These are phyloP conservation scores for Hypoxylon sp. DNA, from an alignment of 2,329 filamentous ascomycete genomes.

Conservation along the genomic window DNA sequence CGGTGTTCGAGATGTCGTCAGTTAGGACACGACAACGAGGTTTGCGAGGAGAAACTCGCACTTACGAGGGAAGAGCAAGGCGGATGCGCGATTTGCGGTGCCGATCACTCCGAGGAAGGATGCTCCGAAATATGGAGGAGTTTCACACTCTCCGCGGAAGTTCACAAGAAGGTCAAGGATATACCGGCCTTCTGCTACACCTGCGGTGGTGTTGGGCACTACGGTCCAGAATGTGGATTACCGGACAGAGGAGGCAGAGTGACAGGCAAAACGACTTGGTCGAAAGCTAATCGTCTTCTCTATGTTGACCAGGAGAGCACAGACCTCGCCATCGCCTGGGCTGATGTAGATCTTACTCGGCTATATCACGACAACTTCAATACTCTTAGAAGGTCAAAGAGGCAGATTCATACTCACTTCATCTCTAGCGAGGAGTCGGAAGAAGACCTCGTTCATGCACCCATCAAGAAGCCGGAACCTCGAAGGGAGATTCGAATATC, in stretches of 20 bases:
- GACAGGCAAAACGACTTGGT: conserved; percentile 65
- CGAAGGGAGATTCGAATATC: conserved; percentile 51
- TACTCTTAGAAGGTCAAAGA: conserved; percentile 49
- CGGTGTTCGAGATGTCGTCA: conserved; percentile 74
- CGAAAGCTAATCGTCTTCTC: conserved; percentile 61
- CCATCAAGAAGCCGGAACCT: conserved; percentile 42
- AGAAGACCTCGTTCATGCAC: conserved; percentile 52
- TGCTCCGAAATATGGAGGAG: conserved; percentile 75
- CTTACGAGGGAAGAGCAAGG: conserved; percentile 67
- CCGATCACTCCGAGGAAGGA: conserved; percentile 70
- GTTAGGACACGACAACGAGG: conserved; percentile 67
- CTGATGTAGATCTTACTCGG: conserved; percentile 28
- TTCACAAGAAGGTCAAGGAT: conserved; percentile 62
- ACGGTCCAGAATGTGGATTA: conserved; percentile 68
- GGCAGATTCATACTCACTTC: conserved; percentile 52
- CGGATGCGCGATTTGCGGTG: conserved; percentile 73
- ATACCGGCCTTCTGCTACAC: conserved; percentile 69
- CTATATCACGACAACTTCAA: conserved; percentile 44
- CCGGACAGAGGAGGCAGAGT: conserved; percentile 45
- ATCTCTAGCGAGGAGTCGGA: conserved; percentile 55
- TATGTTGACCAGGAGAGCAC: conserved; percentile 65
- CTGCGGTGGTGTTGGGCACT: conserved; percentile 70
- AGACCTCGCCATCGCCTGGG: conserved; percentile 57
- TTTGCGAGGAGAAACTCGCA: conserved; percentile 71
- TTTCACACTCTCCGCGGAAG: conserved; percentile 59